A percentile compares a stretch with the other conserved stretches of the same genome.
These are phyloP conservation scores for Ogataea corticis DNA, from an alignment of 805 yeast species.

Conservation along the genomic window DNA sequence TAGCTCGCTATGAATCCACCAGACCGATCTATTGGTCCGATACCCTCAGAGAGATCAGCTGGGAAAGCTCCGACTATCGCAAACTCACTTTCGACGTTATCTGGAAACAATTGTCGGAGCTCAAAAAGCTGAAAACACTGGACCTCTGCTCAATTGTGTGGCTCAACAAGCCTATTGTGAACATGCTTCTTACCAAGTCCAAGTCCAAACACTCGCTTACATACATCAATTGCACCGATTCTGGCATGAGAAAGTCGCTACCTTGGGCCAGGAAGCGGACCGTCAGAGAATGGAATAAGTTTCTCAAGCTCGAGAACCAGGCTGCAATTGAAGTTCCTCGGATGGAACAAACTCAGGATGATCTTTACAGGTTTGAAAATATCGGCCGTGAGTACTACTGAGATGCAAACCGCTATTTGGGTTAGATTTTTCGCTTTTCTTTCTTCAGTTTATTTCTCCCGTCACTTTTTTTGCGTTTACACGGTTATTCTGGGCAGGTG, in stretches of 20 bases:
- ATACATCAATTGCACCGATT: slow-evolving; percentile 43
- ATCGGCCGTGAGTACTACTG: slow-evolving; percentile 21
- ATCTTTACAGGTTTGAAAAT: slow-evolving; percentile 10
- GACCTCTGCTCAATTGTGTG: slow-evolving; percentile 38
- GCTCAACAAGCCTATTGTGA: slow-evolving; percentile 31
- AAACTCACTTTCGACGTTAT: slow-evolving; percentile 50
- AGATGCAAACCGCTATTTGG: background rate
- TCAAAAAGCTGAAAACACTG: slow-evolving; percentile 21
- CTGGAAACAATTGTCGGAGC: slow-evolving; percentile 24
- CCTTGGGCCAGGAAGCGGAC: slow-evolving; percentile 42
- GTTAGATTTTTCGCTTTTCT: background rate
- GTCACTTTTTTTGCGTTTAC: background rate
- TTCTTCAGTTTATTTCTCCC: background rate
- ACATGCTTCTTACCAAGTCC: slow-evolving; percentile 19
- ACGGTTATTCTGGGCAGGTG: background rate
- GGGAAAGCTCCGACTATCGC: slow-evolving; percentile 31
- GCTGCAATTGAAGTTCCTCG: background rate
- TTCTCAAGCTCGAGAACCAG: slow-evolving; percentile 12
- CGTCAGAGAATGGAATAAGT: slow-evolving; percentile 28
- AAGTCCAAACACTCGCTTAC: slow-evolving; percentile 16
- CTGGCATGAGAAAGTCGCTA: slow-evolving; percentile 51
- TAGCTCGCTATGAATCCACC: slow-evolving; percentile 12
- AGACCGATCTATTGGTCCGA: slow-evolving; percentile 31
- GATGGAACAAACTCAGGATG: background rate
- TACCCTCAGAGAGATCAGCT: slow-evolving; percentile 37